Base-by-base conservation (phyloP, 441 rosid species). In the Euphorbia celastroides region DNA sequence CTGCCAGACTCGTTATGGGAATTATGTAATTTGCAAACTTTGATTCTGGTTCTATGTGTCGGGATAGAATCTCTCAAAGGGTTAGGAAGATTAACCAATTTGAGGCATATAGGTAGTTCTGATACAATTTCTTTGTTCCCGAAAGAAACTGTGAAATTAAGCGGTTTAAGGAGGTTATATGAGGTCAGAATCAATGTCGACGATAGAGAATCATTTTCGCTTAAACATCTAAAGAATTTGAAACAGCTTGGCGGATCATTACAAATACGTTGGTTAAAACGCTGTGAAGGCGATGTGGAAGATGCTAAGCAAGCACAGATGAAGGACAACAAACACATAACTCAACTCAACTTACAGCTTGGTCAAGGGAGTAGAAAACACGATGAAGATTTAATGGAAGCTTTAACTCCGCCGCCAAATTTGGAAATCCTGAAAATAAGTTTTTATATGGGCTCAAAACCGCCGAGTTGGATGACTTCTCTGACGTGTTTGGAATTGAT, bases 11-110 rank as follows among this genome's bases (percentile, higher is more conserved):
- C 32, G 19, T 2, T 63, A 27, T 63, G 57, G 11, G 26, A n/a
- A n/a, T 63, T 63, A 31, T 62, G 27, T 41, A 62, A 62, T 42
- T 46, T 62, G 66, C 56, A 62, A 62, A 27, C 20, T 9, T 6
- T 64, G 12, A 23, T 46, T 64, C 7, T 64, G 5, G 9, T 5
- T 1, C 0, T 7, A 0, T 7, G 6, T 9, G 0, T 3, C 11
- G 1, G 31, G 1, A 4, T 17, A n/a, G 5, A 0, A 5, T 31
- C 32, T 1, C 52, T 38, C 7, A 19, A n/a, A 27, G 57, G 42
- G 28, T 27, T 64, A 20, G 42, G 17, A 19, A 50, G 51, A 12
- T 20, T 64, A n/a, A 50, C 22, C 12, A 64, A 64, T 13, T 64
- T 64, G 32, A 64, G 31, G 8, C n/a, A 12, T 32, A 12, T 51